A percentile compares a stretch with the other conserved stretches of the same genome.
Conservation (phyloP, 2,329 filamentous ascomycete species). For the Pezicula rhizophila region DNA sequence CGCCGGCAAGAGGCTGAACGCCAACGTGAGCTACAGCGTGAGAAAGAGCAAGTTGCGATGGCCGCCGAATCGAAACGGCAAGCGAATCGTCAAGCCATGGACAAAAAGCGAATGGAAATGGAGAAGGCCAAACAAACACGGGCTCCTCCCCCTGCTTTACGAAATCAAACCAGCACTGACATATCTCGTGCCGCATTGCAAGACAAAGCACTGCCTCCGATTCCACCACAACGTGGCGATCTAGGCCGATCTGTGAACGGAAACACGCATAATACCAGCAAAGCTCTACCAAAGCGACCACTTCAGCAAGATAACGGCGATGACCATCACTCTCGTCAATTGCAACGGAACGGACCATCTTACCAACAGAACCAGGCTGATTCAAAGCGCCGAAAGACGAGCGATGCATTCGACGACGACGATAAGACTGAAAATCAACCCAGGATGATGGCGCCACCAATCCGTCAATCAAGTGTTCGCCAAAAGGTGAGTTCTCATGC, state of each 20-base stretch:
- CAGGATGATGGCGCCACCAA: constrained; percentile 74
- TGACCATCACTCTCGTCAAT: constrained; percentile 36
- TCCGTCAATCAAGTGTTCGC: constrained; percentile 69
- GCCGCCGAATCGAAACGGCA: constrained; percentile 60
- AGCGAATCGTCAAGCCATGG: constrained; percentile 51
- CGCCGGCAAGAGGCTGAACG: constrained; percentile 54
- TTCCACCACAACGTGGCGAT: constrained; percentile 34
- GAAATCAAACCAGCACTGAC: constrained; percentile 43
- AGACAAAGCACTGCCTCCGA: constrained; percentile 25
- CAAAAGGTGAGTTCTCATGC: constrained; percentile 23
- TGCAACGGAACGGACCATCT: constrained; percentile 51
- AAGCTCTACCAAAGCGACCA: constrained; percentile 68
- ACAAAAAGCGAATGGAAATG: constrained; percentile 43
- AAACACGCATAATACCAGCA: constrained; percentile 55
- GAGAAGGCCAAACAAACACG: constrained; percentile 61
- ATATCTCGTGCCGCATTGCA: constrained; percentile 11
- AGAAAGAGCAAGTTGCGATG: constrained; percentile 28
- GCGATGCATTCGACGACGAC: constrained; percentile 60
- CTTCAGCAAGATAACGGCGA: constrained; percentile 60
- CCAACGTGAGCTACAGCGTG: constrained; percentile 35
- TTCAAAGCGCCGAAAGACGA: constrained; percentile 72
- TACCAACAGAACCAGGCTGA: constrained; percentile 58
- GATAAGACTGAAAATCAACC: constrained; percentile 54
- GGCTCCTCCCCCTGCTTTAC: constrained; percentile 54
- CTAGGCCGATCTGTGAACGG: constrained; percentile 54